Evolutionary conservation across 345 rosid genomes (phyloP), one percentile per base, ranked within the genome.

Genomic region (Tarenaya hassleriana): DNA sequence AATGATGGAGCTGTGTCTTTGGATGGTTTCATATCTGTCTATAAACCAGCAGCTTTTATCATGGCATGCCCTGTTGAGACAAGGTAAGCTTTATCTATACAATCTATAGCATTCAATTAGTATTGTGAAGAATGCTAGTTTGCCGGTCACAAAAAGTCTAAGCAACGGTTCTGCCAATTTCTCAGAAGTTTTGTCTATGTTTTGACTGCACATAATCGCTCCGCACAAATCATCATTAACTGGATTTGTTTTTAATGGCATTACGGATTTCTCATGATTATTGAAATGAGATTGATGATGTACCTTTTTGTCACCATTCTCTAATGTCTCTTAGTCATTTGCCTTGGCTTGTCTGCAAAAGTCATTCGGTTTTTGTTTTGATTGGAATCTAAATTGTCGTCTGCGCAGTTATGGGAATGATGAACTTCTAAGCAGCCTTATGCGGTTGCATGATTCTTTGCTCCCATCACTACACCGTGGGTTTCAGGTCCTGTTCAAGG

Each of bases 1-100:
- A 92, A 92, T 74, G 98, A 92, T 72, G 90, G 96, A 33, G 60
- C 83, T 73, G 83, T 77, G 50, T 85, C 98, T 52, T 75, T 92
- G 86, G 95, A 88, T 68, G 77, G 95, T 55, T 75, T 88, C 46
- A 66, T 76, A 61, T 67, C 75, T 62, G 81, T 80, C 8, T 85
- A 83, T 75, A 75, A 61, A 47, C 82, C 81, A 35, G 82, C 94
- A 69, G 79, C 90, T 47, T 47, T 80, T 58, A 70, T 77, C 41
- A 84, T 88, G 60, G 81, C 78, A 45, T 73, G 76, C 56, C 79
- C 84, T 58, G 72, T 88, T 47, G 88, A 83, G 50, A 75, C 72
- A 68, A 88, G 98, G 98, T 92, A 61, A 34, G 54, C 63, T 21
- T 51, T 19, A 52, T 15, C 15, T 27, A 41, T 38, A 14, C 16